Conservation (phyloP, 495 filamentous ascomycete genomes). For the Neurospora tetrasperma region DNA sequence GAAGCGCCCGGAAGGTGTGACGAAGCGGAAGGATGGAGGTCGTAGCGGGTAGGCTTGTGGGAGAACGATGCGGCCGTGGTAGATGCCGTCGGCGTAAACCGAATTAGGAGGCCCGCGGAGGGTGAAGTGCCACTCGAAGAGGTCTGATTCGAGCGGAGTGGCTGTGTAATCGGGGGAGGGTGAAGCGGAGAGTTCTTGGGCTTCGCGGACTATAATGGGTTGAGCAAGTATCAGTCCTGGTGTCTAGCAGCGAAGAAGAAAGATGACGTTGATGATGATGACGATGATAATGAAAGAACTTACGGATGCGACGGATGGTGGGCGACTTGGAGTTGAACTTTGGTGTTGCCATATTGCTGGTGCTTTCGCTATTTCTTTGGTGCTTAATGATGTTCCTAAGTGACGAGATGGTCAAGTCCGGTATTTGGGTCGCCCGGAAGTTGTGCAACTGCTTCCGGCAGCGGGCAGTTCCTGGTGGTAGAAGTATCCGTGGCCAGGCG, state of each 20-base stretch:
- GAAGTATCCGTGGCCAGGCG: not conserved
- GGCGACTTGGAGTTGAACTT: conserved; percentile 69
- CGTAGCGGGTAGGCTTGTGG: conserved; percentile 81
- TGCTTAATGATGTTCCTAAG: not conserved
- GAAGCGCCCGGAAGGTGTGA: conserved; percentile 85
- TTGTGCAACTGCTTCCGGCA: not conserved
- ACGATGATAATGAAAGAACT: conserved; percentile 8
- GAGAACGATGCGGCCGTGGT: conserved; percentile 91
- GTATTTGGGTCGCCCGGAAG: not conserved
- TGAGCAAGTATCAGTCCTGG: conserved; percentile 20
- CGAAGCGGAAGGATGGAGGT: conserved; percentile 88
- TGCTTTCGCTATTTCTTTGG: not conserved
- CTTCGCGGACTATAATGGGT: conserved; percentile 60
- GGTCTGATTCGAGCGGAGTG: conserved; percentile 69
- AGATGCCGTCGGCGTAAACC: conserved; percentile 69
- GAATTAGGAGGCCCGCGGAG: conserved; percentile 78
- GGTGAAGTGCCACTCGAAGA: conserved; percentile 99
- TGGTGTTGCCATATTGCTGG: conserved; percentile 11
- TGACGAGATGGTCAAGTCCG: not conserved
- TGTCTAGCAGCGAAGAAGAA: conserved; percentile 3
- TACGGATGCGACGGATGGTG: conserved; percentile 70
- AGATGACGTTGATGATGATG: not conserved
- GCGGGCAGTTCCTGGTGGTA: not conserved
- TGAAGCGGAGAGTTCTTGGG: conserved; percentile 64
- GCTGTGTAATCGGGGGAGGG: conserved; percentile 78